Evolutionary conservation across 2,329 filamentous ascomycete species (phyloP).

Genomic region (Colletotrichum gloeosporioides): DNA sequence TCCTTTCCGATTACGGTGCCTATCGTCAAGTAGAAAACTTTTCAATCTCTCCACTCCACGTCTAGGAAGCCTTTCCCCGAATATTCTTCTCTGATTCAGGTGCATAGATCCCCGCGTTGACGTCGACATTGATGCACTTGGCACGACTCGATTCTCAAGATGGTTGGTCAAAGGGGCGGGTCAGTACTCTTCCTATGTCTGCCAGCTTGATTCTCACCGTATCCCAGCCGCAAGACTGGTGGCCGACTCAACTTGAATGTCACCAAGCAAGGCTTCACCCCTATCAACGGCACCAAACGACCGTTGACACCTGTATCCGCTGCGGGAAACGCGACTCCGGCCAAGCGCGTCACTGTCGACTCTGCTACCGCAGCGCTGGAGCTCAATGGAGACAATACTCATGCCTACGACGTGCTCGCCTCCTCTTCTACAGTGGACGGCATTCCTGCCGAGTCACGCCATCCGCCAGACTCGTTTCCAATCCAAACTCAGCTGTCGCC

Average conservation of each 20-base stretch:
- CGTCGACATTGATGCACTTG: background rate
- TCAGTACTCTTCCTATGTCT: background rate
- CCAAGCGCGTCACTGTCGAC: background rate
- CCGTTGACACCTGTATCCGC: background rate
- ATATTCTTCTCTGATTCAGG: too few relatives aligned
- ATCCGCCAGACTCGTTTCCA: background rate
- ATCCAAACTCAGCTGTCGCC: background rate
- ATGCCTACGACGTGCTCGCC: background rate
- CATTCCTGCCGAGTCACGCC: too few relatives aligned
- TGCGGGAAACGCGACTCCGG: background rate
- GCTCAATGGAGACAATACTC: background rate
- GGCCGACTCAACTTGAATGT: background rate
- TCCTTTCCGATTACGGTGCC: too few relatives aligned
- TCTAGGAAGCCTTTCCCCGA: too few relatives aligned
- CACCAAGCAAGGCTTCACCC: background rate
- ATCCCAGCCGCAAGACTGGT: background rate
- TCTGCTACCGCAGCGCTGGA: background rate
- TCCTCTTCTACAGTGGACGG: background rate
- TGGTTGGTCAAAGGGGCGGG: background rate
- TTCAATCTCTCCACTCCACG: too few relatives aligned
- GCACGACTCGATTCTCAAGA: background rate
- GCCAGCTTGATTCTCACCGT: background rate
- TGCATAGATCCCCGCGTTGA: background rate
- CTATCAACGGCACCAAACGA: slow-evolving; percentile 5
- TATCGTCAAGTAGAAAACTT: too few relatives aligned